Evolutionary conservation across 2,329 filamentous ascomycete genomes (phyloP).

Genomic region (Microsporum ferrugineum): DNA sequence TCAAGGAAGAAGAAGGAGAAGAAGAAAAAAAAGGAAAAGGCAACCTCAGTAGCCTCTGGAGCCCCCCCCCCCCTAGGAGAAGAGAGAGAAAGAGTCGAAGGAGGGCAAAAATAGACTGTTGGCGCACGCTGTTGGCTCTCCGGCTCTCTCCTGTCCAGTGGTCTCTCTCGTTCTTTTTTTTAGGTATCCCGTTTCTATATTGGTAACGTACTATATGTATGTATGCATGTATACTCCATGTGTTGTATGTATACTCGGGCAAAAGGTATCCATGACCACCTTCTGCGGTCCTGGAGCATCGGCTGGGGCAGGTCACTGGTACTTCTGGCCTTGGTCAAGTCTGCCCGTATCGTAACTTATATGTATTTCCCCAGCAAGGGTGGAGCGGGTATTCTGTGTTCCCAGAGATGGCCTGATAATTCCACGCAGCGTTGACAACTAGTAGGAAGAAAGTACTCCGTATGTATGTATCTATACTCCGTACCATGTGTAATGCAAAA

Average conservation of each 20-base stretch:
- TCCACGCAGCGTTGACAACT: not conserved
- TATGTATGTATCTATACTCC: not conserved
- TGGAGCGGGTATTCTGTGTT: slow-evolving; percentile 2
- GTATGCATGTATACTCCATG: no score
- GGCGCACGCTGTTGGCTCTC: not conserved
- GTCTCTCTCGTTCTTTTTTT: not conserved
- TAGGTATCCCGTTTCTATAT: no score
- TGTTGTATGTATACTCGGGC: not conserved
- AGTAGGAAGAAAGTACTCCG: not conserved
- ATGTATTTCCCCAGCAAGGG: not conserved
- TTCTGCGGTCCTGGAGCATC: not conserved
- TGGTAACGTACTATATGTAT: no score
- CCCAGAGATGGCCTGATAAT: not conserved
- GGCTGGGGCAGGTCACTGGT: not conserved
- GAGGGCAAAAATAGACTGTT: not conserved
- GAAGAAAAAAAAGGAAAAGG: not conserved
- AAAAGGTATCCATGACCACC: slow-evolving; percentile 1
- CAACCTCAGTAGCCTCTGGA: no score
- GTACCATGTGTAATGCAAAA: not conserved
- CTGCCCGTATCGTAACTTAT: not conserved
- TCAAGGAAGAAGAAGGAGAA: not conserved
- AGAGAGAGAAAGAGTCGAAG: no score
- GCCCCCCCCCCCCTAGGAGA: no score
- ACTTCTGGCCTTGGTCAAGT: not conserved
- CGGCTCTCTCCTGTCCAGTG: not conserved